Evolutionary conservation across 1,284 basidiomycete genomes (phyloP), one percentile per base, ranked within the genome.

Genomic region (Ustilago shanxiensis): DNA sequence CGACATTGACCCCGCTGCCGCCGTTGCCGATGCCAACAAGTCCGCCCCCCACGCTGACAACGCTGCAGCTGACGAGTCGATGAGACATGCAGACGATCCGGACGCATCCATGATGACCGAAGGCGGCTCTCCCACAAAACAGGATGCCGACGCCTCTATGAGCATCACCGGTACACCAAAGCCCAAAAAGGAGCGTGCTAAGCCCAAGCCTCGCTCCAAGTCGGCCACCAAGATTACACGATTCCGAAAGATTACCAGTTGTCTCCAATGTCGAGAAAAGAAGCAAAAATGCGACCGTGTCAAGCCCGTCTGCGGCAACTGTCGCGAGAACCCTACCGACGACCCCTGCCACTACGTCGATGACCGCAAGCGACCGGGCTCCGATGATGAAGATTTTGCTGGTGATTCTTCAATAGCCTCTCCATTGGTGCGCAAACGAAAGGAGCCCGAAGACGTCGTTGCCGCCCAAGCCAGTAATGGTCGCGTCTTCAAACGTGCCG

Each of bases 201-300:
- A 73, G 50, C 73, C 77, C 39, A 75, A 72, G 24, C 75, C 75
- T 24, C 77, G 77, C 39, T 72, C 73, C 69, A 79, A 76, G 49
- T 72, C 77, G 2, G 70, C 66, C 20, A 77, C 71, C 60, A 83
- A 83, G 64, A 83, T 82, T 66, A 82, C 75, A 33, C 80, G 81
- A 33, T 79, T 71, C 58, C 66, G 81, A 35, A 80, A 81, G 65
- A 81, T 83, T 58, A 83, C 72, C 29, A 79, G 75, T 57, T 83
- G 81, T 49, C 62, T 80, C 16, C 75, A 77, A 50, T 83, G 81
- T 51, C 66, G 81, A 53, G 80, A 80, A 33, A 76, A 71, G 67
- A 83, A 83, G 72, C 81, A 81, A 63, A 83, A 82, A 62, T 83
- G 81, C 59, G 81, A 83, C 45, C 81, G 81, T 28, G 67, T 67